Evolutionary conservation across 2,329 filamentous ascomycete genomes (phyloP), one percentile per base, ranked within the genome.

Genomic region (Talaromyces sp.): DNA sequence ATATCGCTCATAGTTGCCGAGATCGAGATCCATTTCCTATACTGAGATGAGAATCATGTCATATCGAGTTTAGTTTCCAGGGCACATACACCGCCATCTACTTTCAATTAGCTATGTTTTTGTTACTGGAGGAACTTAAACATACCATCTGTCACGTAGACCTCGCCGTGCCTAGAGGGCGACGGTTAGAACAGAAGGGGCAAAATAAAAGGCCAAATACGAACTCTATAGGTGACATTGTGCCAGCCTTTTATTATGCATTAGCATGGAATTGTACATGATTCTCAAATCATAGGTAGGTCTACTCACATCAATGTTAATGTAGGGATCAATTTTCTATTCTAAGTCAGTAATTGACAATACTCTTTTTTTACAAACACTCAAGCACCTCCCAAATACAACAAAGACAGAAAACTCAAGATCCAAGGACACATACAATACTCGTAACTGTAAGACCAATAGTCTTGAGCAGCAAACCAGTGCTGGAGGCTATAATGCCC

Each of bases 1-100:
- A 75, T 96, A 96, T 50, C 89, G 52, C 76, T 91, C 89, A 79
- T 91, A 91, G 78, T 91, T 91, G 69, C 89, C 89, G 39, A 92
- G 82, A 75, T 92, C 89, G 66, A 92, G 85, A 73, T 91, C 89
- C 68, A 88, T 86, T 78, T 92, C 90, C 70, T 90, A 68, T 91
- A 91, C 73, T 95, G 92, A 71, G 6, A 59, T 59, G 22, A 59
- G 39, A 27, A 45, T 13, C 37, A 43, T 11, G 56, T 3, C 11
- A 8, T 31, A 31, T 31, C 4, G 7, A 17, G 13, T 7, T 7
- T 19, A 43, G 17, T 3, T 31, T 6, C 7, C 1, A 95, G 85
- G 15, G n/a, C 13, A 56, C 56, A 33, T 59, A 59, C 56, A 45
- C 56, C 56, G 11, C 56, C 56, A 33, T 59, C 56, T 59, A 45